Evolutionary conservation across 1,284 basidiomycete genomes (phyloP), one percentile per base, ranked within the genome.

Genomic region (Pterulicium gracile): DNA sequence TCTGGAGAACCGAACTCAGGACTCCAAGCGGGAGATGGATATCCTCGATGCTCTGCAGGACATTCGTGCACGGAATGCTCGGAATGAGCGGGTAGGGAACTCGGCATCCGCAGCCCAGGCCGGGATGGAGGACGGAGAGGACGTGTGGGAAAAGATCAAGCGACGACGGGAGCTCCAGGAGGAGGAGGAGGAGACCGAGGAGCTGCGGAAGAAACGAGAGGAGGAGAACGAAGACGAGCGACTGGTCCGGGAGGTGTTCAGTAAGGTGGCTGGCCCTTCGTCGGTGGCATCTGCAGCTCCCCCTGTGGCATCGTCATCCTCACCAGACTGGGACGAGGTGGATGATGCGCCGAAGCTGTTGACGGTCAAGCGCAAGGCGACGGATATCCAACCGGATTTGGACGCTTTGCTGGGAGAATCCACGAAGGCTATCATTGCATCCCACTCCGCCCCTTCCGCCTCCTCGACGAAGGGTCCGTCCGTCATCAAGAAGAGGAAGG

Each of bases 11-110:
- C 80, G 88, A 45, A 94, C 91, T 42, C 72, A 84, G 44, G 90
- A 95, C 63, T 89, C 88, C 24, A 91, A 95, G 63, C 77, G 94
- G 48, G 96, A 98, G 68, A 99, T 99, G 95, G 96, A 98, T 58
- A 87, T 96, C 48, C 74, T 98, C 54, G 95, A 99, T 63, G 91
- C 92, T 19, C 68, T 99, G 48, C 92, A 97, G 58, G 95, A 98
- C 58, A 89, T 98, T 52, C 76, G 92, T 52, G 88, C 88, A 4
- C 74, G 90, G 32, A 99, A 98, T 62, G 92, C 96, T 1, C 75
- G 94, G 42, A 80, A 93, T 50, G 95, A 98, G 58, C 72, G 88
- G 21, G 70, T 84, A 10, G 83, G 84, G 5, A 75, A 82, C 22
- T n/a, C n/a, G n/a, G n/a, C n/a, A n/a, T n/a, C n/a, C n/a, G 64